These are phyloP conservation scores for Pseudocercospora cruenta DNA, from an alignment of 2,329 filamentous ascomycete genomes.

Conservation along the genomic window DNA sequence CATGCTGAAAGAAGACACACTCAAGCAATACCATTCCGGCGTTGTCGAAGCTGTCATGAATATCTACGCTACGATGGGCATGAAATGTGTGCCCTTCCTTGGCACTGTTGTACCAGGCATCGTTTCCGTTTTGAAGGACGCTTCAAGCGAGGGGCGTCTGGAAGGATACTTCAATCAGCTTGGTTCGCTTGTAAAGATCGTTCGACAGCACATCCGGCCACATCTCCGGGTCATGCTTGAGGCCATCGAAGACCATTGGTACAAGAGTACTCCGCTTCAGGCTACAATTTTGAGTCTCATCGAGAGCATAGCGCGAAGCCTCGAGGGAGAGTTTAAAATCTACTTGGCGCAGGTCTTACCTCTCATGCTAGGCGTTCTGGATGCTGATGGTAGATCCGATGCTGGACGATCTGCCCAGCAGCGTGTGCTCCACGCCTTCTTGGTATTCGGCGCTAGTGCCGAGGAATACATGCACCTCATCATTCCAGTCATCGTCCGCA, in stretches of 20 bases:
- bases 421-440: conserved; percentile 87
- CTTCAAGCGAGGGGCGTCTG: conserved; percentile 65
- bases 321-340: conserved; percentile 98
- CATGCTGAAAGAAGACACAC: conserved; percentile 86
- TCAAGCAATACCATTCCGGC: conserved; percentile 86
- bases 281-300: conserved; percentile 89
- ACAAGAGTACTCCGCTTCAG: conserved; percentile 76
- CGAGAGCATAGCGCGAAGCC: conserved; percentile 87
- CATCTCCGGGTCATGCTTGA: conserved; percentile 86
- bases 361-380: conserved; percentile 90
- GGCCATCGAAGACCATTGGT: conserved; percentile 89
- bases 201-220: conserved; percentile 92
- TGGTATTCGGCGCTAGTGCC: conserved; percentile 92
- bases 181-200: conserved; percentile 88
- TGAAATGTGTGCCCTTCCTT: conserved; percentile 95
- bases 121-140: conserved; percentile 81
- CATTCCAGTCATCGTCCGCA: conserved; percentile 88
- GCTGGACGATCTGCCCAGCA: conserved; percentile 36
- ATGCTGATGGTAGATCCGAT: conserved; percentile 84
- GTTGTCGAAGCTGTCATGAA: conserved; percentile 99
- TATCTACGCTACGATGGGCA: conserved; percentile 92
- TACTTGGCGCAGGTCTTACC: conserved; percentile 88
- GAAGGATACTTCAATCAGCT: conserved; percentile 98
- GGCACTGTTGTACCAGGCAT: conserved; percentile 94
- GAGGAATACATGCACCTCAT: conserved; percentile 99